Base-by-base conservation (phyloP, 108 stramenopile species). In the Skeletonema potamos region DNA sequence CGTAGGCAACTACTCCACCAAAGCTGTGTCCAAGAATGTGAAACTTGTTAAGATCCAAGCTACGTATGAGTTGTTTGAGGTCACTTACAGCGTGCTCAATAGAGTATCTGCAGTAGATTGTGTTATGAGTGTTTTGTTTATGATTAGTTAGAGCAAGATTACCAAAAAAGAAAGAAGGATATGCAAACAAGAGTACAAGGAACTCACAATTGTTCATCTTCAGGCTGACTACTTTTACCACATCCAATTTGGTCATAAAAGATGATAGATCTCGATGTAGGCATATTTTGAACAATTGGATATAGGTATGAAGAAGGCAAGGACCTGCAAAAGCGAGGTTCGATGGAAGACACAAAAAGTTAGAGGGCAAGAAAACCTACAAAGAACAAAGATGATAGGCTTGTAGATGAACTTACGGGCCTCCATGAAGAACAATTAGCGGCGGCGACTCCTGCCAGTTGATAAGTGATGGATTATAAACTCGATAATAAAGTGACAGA, bases 191-290 rank as follows among this genome's bases (percentile, higher is more conserved):
- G 57, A 39, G 26, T n/a, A 20, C 6, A 56, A 13, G 20, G 22
- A 63, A 66, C 80, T 72, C 57, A 81, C 80, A 77, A 46, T 44
- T 66, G 34, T 51, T 54, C 56, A 2, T 82, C 71, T 33, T 72
- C 58, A 22, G 70, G 81, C 34, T 66, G 48, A 46, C 56, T 64
- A 32, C 66, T 76, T 59, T 60, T 60, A 41, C 82, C 82, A 36
- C 82, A 83, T 26, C 82, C 82, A 9, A 83, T 43, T 70, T 83
- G 82, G 65, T 83, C 82, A 58, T 79, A 83, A 33, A 83, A 80
- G 58, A 80, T 75, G 2, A 83, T 64, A 37, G 82, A 69, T 43
- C 82, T 58, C 8, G 72, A 70, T 34, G 61, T 76, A 30, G 81
- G 81, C 30, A 83, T 51, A 11, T 79, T 61, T 11, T 79, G 68